A percentile compares a stretch with the other conserved stretches of the same genome.
phyloP scores from a whole-genome alignment of 2,329 filamentous ascomycete species.

The Emergomyces africanus region DNA sequence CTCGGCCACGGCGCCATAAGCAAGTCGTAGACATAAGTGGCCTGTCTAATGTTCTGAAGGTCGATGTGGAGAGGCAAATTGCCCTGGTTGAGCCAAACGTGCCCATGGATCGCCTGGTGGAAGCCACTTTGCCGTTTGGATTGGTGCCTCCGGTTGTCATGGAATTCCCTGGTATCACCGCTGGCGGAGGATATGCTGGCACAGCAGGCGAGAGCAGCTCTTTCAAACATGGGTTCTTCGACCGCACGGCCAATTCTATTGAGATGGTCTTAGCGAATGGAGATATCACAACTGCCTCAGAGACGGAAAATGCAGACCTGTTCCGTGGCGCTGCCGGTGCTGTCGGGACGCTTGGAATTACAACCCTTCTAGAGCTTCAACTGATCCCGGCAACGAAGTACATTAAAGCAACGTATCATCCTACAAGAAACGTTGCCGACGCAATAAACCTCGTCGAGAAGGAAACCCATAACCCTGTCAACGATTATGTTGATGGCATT shows the following conservation, averaged over 20 bases:
- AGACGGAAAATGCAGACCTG: conserved; percentile 38
- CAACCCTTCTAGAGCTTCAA: conserved; percentile 48
- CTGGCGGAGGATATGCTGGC: conserved; percentile 53
- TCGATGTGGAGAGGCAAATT: conserved; percentile 42
- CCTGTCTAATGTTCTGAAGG: conserved; percentile 42
- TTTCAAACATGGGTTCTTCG: conserved; percentile 54
- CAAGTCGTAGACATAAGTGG: conserved; percentile 14
- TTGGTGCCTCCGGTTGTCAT: conserved; percentile 54
- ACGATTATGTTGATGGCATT: conserved; percentile 60
- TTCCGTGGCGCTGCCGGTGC: conserved; percentile 48
- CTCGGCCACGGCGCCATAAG: conserved; percentile 42
- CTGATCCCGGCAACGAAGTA: conserved; percentile 41
- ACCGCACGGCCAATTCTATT: conserved; percentile 47
- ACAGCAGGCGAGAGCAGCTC: conserved; percentile 55
- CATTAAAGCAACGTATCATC: conserved; percentile 51
- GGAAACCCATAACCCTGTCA: conserved; percentile 25
- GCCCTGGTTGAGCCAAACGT: conserved; percentile 60
- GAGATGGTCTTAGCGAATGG: conserved; percentile 53
- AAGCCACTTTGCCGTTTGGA: conserved; percentile 41
- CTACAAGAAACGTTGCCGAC: conserved; percentile 37
- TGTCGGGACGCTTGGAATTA: conserved; percentile 48
- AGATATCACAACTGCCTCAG: conserved; percentile 37
- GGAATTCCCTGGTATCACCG: conserved; percentile 59
- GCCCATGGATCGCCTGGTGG: conserved; percentile 51
- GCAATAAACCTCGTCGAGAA: conserved; percentile 38